Base-by-base conservation (phyloP, 2,329 filamentous ascomycete genomes). In the Rhynchosporium agropyri region DNA sequence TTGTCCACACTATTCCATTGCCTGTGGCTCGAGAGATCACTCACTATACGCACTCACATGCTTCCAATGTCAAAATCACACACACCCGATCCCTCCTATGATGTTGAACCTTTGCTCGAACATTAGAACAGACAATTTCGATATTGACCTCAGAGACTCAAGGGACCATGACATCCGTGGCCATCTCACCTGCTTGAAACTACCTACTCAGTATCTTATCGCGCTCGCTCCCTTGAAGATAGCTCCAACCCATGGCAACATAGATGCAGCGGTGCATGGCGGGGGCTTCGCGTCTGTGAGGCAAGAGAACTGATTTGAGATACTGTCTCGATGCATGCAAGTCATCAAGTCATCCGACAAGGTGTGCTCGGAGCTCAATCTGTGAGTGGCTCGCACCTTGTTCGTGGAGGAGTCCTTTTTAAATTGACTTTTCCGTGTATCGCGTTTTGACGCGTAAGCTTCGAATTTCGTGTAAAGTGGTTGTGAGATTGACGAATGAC, bases 381-480 rank as follows among this genome's bases (percentile, higher is more conserved):
- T 51, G 46, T 51, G 57, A 59, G 33, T 59, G 57, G 57, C 38
- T 36, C 31, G 33, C 42, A 29, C 29, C 46, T n/a, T 51, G 46
- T 42, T 59, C 57, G 50, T 51, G 57, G 28, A 45, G 26, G 31
- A 33, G 38, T n/a, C 28, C 38, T 56, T 31, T 42, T 62, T 49
- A 63, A 42, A 54, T 59, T 62, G 40, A 36, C 33, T 46, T 49
- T 38, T n/a, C 10, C 13, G 42, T 50, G 61, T 55, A 55, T 56
- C 59, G 59, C 51, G 59, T 51, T 36, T 48, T 10, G 12, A 49
- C 59, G 50, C 51, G 59, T 56, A 42, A 50, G 49, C 1, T 40
- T 48, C 61, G 50, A 50, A 56, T 3, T 40, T 48, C 61, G 61
- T 42, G 61, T 63, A 58, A 29, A 55, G 61, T 58, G 55, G 40